These are phyloP conservation scores for Populus trichocarpa DNA, from an alignment of 441 rosid genomes.

Conservation along the genomic window DNA sequence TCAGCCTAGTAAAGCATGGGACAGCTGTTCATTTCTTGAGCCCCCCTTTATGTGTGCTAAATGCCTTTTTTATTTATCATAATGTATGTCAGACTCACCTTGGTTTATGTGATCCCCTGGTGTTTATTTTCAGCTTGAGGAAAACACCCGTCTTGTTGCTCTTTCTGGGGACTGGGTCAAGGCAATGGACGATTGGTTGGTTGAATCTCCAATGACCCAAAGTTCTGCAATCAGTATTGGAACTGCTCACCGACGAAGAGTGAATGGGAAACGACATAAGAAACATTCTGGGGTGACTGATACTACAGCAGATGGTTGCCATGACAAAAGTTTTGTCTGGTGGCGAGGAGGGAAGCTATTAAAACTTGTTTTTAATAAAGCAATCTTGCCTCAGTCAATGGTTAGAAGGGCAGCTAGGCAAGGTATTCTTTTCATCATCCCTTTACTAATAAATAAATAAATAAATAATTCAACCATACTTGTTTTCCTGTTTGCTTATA, in stretches of 20 bases:
- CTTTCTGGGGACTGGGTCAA: slow-evolving; percentile 83
- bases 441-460: background rate
- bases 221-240: slow-evolving; percentile 37
- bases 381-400: slow-evolving; percentile 56
- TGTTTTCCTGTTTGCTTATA: background rate
- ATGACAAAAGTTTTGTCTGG: slow-evolving; percentile 70
- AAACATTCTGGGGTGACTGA: slow-evolving; percentile 51
- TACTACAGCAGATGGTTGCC: slow-evolving; percentile 33
- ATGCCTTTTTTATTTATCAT: background rate
- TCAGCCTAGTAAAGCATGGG: background rate
- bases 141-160: slow-evolving; percentile 58
- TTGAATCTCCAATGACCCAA: slow-evolving; percentile 51
- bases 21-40: background rate
- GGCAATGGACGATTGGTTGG: slow-evolving; percentile 60
- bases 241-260: slow-evolving; percentile 57
- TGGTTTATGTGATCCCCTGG: background rate
- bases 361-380: slow-evolving; percentile 59
- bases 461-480: background rate
- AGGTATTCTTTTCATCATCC: slow-evolving; percentile 40
- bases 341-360: slow-evolving; percentile 83
- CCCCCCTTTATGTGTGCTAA: background rate
- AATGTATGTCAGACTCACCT: background rate
- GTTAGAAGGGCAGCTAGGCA: slow-evolving; percentile 64
- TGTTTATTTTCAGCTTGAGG: slow-evolving; percentile 64
- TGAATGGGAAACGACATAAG: slow-evolving; percentile 54